These are phyloP conservation scores for Phytophthora cryptogea DNA, from an alignment of 352 stramenopile species.

Conservation along the genomic window DNA sequence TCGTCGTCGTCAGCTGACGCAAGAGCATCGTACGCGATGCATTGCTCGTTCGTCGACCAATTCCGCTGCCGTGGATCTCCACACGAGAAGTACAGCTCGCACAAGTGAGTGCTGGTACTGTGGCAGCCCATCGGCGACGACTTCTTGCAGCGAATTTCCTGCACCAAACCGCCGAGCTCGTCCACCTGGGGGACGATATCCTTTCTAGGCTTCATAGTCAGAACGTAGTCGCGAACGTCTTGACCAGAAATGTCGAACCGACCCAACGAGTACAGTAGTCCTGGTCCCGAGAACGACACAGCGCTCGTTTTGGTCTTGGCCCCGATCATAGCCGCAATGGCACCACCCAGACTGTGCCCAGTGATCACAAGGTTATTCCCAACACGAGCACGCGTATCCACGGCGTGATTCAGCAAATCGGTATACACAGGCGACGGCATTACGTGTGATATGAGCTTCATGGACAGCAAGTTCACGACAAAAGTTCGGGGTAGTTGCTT, in stretches of 20 bases:
- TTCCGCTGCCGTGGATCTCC: conserved; percentile 64
- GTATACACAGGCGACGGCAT: conserved; percentile 73
- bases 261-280: conserved; percentile 71
- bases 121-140: conserved; percentile 71
- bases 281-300: conserved; percentile 78
- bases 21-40: conserved; percentile 52
- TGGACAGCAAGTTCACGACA: conserved; percentile 76
- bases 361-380: conserved; percentile 72
- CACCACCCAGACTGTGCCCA: conserved; percentile 75
- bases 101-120: conserved; percentile 74
- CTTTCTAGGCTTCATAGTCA: conserved; percentile 80
- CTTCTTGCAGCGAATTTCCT: conserved; percentile 78
- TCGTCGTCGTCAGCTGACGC: conserved; percentile 30
- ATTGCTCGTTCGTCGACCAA: conserved; percentile 65
- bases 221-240: conserved; percentile 75
- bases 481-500: conserved; percentile 77
- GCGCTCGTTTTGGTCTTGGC: conserved; percentile 74
- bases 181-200: conserved; percentile 84
- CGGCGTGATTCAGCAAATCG: conserved; percentile 58
- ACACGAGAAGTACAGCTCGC: conserved; percentile 77
- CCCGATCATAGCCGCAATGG: conserved; percentile 77
- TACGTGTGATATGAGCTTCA: conserved; percentile 62
- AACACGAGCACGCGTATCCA: conserved; percentile 44
- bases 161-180: conserved; percentile 73
- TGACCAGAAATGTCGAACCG: conserved; percentile 65